phyloP scores from a whole-genome alignment of 2,329 filamentous ascomycete species.

The Fusarium piperis region DNA sequence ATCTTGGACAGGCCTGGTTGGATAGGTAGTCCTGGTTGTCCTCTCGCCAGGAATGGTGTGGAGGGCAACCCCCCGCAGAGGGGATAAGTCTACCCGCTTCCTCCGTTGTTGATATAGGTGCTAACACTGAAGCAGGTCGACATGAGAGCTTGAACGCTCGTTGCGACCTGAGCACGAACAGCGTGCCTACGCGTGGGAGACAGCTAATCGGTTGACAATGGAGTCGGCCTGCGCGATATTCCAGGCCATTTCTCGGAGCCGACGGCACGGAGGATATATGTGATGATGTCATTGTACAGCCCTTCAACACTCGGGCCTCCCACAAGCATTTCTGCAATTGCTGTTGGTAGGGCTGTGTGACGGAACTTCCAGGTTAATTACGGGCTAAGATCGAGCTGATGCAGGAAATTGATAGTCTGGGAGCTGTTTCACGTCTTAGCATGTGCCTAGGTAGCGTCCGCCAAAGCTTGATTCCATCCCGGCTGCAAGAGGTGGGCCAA shows the following conservation, averaged over 20 bases:
- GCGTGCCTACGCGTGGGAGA: neutral
- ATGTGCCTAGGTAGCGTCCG: neutral
- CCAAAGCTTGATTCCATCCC: conserved; percentile 24
- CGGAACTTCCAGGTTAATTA: neutral
- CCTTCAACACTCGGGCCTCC: neutral
- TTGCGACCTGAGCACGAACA: neutral
- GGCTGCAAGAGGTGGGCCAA: conserved; percentile 12
- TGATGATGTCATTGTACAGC: conserved; percentile 28
- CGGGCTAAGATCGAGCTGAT: neutral
- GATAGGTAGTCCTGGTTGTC: conserved; percentile 59
- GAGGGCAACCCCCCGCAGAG: conserved; percentile 57
- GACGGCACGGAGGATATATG: conserved; percentile 3
- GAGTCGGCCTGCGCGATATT: conserved; percentile 8
- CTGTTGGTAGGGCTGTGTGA: neutral
- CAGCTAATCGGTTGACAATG: conserved; percentile 3
- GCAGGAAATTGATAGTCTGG: neutral
- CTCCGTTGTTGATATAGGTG: conserved; percentile 15
- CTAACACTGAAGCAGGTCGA: conserved; percentile 43
- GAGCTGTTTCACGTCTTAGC: conserved; percentile 2
- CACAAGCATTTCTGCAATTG: neutral
- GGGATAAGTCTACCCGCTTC: conserved; percentile 59
- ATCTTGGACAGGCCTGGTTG: conserved; percentile 40
- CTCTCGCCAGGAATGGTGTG: conserved; percentile 60
- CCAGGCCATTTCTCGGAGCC: conserved; percentile 5
- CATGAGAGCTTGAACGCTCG: neutral